Percentiles rank a stretch among this genome's conserved stretches.
Evolutionary conservation across 768 basidiomycete species (phyloP).

Genomic region (Amanita rimosa): DNA sequence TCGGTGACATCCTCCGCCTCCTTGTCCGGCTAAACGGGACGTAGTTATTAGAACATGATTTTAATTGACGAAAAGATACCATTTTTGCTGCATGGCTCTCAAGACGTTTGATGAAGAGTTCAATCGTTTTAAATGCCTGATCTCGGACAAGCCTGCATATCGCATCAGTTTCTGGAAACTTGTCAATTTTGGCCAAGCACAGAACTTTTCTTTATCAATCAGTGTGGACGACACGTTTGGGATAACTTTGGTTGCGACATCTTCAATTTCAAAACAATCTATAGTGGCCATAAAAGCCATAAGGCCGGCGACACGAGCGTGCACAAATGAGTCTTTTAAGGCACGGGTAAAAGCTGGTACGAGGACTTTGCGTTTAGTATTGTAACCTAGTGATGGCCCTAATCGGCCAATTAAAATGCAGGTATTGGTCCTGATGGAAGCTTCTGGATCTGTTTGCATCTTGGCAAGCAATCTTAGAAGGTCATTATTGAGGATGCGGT

Average conservation of each 20-base stretch:
- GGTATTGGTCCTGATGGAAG: slow-evolving; percentile 95
- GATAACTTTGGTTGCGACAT: slow-evolving; percentile 82
- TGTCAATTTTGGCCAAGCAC: slow-evolving; percentile 11
- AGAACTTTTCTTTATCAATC: slow-evolving; percentile 88
- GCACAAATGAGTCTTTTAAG: slow-evolving; percentile 84
- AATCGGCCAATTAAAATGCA: slow-evolving; percentile 92
- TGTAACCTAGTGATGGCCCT: slow-evolving; percentile 72
- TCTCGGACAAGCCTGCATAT: slow-evolving; percentile 73
- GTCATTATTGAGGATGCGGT: slow-evolving; percentile 93
- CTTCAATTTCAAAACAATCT: slow-evolving; percentile 82
- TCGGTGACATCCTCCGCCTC: slow-evolving; percentile 18
- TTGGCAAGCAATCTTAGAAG: slow-evolving; percentile 87
- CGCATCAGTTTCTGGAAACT: background rate
- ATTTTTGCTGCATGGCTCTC: slow-evolving; percentile 72
- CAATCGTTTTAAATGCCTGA: slow-evolving; percentile 91
- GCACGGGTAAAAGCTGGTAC: slow-evolving; percentile 90
- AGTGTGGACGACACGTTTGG: slow-evolving; percentile 72
- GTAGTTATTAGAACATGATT: background rate
- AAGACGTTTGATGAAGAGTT: slow-evolving; percentile 75
- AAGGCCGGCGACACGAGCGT: slow-evolving; percentile 85
- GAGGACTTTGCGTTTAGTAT: slow-evolving; percentile 93
- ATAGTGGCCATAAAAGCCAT: slow-evolving; percentile 95
- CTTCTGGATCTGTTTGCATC: slow-evolving; percentile 85
- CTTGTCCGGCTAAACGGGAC: slow-evolving; percentile 23
- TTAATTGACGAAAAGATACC: slow-evolving; percentile 35